Conservation (phyloP, 495 filamentous ascomycete genomes). For the Usnea hakonensis region DNA sequence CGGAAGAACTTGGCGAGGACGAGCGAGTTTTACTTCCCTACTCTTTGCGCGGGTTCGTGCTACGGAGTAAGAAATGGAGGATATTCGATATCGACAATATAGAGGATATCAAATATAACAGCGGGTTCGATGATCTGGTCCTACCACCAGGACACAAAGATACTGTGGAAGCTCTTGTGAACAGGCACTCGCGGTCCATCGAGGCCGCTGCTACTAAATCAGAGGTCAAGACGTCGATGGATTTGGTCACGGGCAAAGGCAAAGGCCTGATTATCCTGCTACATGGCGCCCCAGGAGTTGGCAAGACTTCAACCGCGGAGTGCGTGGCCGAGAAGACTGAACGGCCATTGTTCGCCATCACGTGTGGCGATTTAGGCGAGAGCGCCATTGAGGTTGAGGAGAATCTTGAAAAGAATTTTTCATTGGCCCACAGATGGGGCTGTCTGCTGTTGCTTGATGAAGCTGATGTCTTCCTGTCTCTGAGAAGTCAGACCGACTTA, state of each 20-base stretch:
- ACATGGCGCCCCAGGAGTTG: conserved; percentile 42
- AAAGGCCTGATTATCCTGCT: conserved; percentile 46
- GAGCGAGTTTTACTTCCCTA: too few species aligned
- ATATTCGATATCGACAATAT: too few species aligned
- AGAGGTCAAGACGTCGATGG: too few species aligned
- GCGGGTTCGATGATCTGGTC: too few species aligned
- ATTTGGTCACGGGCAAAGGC: conserved; percentile 32
- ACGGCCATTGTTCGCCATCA: conserved; percentile 29
- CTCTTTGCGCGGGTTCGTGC: too few species aligned
- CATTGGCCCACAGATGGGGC: conserved; percentile 16
- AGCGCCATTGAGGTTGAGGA: conserved; percentile 3
- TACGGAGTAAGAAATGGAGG: too few species aligned
- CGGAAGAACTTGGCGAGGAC: too few species aligned
- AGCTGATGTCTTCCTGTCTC: conserved; percentile 62
- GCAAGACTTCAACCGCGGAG: conserved; percentile 35
- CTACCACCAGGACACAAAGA: too few species aligned
- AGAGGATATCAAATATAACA: too few species aligned
- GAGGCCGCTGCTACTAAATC: too few species aligned
- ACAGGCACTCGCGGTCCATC: too few species aligned
- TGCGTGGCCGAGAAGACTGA: conserved; percentile 26
- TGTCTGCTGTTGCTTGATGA: conserved; percentile 53
- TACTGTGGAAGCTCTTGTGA: too few species aligned
- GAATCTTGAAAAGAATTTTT: conserved; percentile 39
- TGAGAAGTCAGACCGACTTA: conserved; percentile 30
- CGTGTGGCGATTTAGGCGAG: conserved; percentile 20